Evolutionary conservation across 176 grass and related monocot genomes (phyloP), one percentile per base, ranked within the genome.

Genomic region (Musa acuminata): DNA sequence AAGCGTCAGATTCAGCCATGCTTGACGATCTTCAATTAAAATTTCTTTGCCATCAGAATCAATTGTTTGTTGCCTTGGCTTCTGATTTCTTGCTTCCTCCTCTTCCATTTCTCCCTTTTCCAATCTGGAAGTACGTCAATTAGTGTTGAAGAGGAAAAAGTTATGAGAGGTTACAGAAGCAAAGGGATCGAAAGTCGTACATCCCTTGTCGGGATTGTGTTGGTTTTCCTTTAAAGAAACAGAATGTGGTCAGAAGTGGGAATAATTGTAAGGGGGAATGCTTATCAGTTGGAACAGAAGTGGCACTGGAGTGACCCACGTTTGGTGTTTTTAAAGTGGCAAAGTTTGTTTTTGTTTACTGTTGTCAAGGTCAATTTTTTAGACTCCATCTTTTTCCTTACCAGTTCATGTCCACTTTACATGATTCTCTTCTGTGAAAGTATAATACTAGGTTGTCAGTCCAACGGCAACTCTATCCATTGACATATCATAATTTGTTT

Each of bases 1-100:
- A 51, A 77, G 75, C 3, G 75, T 77, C 7, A 77, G 75, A 49
- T 52, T 64, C 59, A 77, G 21, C 75, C 75, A 77, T 26, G 59
- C n/a, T 52, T 77, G 55, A 12, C 20, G 11, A 35, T 51, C 75
- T 11, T 63, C 75, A 25, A 25, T 2, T 11, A 55, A 27, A 11
- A 59, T n/a, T 57, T 13, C 49, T 10, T 1, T 52, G 55, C 17
- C 26, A 14, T 51, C 43, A 14, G 48, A 26, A 25, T 51, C 75
- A 17, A 13, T 25, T 11, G 12, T 24, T 51, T 27, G 49, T 50
- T 8, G 19, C 65, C 27, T 48, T 53, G 59, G 49, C 43, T 26
- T 65, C 17, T 13, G 75, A 52, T 65, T 17, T 10, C 13, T 52
- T 60, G 48, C 17, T 77, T 53, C 49, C 16, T 16, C 52, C 21